Evolutionary conservation across 495 filamentous ascomycete genomes (phyloP), one percentile per base, ranked within the genome.

Genomic region (Penicillium longicatenatum): DNA sequence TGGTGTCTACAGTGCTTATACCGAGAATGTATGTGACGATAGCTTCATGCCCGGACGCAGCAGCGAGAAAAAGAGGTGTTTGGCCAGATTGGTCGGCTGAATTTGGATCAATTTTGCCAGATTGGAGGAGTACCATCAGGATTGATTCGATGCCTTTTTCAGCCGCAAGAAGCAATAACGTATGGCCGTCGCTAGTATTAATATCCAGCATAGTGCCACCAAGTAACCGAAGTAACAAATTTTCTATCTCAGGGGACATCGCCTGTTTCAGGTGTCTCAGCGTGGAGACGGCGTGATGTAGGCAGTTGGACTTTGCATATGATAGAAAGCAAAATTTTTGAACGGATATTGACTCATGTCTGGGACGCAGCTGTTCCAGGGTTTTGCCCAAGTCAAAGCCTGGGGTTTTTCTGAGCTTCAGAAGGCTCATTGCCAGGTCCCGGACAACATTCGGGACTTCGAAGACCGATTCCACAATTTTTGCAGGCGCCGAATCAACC

Each of bases 261-360:
- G 6, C 16, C 21, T 26, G 10, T 39, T 51, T 17, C 33, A 51
- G 20, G 17, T 4, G 10, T 39, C 39, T 17, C 33, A 51, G 20
- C 9, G 6, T 37, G n/a, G 6, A 35, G 10, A 29, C 11, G 49
- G 26, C 19, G 16, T 51, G 49, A 17, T 21, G 22, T 16, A 51
- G 19, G 11, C 49, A 51, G 17, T 51, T 51, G 10, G n/a, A 37
- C 11, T 51, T 51, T 20, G 49, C 49, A 21, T 51, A 51, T 37
- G 49, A 20, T 19, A 51, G 16, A n/a, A 51, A 37, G 2, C 17
- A 12, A 10, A 51, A 51, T 1, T 11, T 21, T 0, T 37, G 29
- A 37, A 22, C 33, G 6, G 49, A 5, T 10, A n/a, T 3, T 12
- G 16, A 6, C 7, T 37, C 7, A 11, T 10, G 49, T 16, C 49